Conservation (phyloP, 108 stramenopile species). For the Pinguiococcus pyrenoidosus region DNA sequence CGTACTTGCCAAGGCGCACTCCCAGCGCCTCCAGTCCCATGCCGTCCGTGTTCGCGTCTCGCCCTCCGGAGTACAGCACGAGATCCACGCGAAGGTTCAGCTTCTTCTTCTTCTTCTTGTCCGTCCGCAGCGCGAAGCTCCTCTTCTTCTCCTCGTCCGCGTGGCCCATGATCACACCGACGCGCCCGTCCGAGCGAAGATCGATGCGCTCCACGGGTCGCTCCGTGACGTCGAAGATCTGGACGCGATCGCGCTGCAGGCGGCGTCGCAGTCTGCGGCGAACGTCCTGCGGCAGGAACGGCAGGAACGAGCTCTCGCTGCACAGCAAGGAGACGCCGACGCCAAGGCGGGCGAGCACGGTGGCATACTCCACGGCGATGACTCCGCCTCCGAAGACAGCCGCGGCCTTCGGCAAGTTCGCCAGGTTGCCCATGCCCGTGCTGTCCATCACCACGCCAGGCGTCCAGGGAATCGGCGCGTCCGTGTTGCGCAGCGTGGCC, state of each 20-base stretch:
- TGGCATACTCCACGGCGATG: slow-evolving; percentile 30
- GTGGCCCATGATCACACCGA: slow-evolving; percentile 3
- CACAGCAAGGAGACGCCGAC: slow-evolving; percentile 18
- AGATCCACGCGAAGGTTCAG: background rate
- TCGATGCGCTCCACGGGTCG: slow-evolving; percentile 15
- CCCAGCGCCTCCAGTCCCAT: slow-evolving; percentile 16
- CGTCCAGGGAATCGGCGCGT: slow-evolving; percentile 13
- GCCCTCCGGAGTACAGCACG: slow-evolving; percentile 21
- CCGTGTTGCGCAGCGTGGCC: background rate
- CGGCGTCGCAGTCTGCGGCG: background rate
- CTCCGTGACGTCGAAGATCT: slow-evolving; percentile 3
- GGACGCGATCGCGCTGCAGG: slow-evolving; percentile 14
- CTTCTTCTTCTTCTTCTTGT: background rate
- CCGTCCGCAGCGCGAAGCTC: background rate
- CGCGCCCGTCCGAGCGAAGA: slow-evolving; percentile 4
- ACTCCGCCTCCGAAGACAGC: slow-evolving; percentile 27
- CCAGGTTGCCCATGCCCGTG: slow-evolving; percentile 19
- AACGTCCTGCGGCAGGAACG: slow-evolving; percentile 11
- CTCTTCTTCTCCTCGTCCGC: background rate
- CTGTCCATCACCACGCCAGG: slow-evolving; percentile 15
- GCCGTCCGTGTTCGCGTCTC: slow-evolving; percentile 20
- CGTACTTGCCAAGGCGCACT: slow-evolving; percentile 18
- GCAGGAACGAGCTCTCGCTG: slow-evolving; percentile 19
- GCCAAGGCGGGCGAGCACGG: slow-evolving; percentile 16
- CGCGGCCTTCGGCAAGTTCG: slow-evolving; percentile 16